Conservation (phyloP, 140 eudicot genomes). For the Ambrosia hybrid region DNA sequence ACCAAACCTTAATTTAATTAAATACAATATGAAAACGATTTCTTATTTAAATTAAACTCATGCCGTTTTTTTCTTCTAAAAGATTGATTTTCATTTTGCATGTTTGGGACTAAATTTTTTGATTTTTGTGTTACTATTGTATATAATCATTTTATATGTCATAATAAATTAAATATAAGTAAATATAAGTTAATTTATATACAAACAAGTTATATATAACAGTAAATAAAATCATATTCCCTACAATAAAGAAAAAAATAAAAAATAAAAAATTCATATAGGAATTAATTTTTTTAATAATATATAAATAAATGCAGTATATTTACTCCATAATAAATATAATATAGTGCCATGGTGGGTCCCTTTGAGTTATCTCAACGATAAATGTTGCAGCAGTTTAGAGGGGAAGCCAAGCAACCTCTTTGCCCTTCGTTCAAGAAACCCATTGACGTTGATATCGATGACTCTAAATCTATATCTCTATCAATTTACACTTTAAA, state of each 20-base stretch:
- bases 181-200: background rate
- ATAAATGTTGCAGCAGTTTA: slow-evolving; percentile 31
- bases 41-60: too few relatives aligned
- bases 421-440: slow-evolving; percentile 43
- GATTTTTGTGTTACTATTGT: too few relatives aligned
- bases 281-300: background rate
- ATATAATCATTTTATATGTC: too few relatives aligned
- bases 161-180: background rate
- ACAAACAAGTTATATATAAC: too few relatives aligned
- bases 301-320: background rate
- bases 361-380: slow-evolving; percentile 14
- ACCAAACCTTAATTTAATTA: background rate
- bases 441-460: slow-evolving; percentile 33
- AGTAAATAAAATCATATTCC: background rate
- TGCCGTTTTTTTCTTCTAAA: too few relatives aligned
- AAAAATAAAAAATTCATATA: background rate
- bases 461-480: background rate
- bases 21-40: background rate
- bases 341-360: background rate
- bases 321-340: background rate
- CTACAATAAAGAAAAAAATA: background rate
- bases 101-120: too few relatives aligned
- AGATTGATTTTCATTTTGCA: too few relatives aligned
- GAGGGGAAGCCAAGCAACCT: slow-evolving; percentile 43
- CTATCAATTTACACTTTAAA: too few relatives aligned